phyloP scores from a whole-genome alignment of 352 stramenopile species.

The Pythium phragmiticola region DNA sequence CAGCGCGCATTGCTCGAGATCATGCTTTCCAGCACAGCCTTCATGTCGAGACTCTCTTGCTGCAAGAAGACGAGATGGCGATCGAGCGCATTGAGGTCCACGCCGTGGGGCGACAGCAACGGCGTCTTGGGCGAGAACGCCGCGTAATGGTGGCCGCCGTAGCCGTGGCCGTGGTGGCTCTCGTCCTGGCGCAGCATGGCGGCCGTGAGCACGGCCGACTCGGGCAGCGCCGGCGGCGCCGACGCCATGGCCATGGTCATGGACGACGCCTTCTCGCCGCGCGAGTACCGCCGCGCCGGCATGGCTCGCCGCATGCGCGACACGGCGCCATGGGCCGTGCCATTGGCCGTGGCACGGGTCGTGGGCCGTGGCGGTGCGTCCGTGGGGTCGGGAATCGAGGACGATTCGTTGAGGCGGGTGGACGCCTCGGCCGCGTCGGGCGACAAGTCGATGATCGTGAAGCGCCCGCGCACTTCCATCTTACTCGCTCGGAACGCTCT shows the following conservation, averaged over 20 bases:
- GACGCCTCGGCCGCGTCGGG: conserved; percentile 43
- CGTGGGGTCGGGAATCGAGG: conserved; percentile 12
- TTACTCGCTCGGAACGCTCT: conserved; percentile 35
- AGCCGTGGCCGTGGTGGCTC: neutral
- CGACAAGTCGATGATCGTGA: conserved; percentile 81
- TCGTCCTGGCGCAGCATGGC: conserved; percentile 12
- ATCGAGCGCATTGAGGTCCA: conserved; percentile 58
- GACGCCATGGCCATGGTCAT: conserved; percentile 12
- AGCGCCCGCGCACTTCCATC: conserved; percentile 71
- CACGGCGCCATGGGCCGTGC: neutral
- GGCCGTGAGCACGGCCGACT: conserved; percentile 26
- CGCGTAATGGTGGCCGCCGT: neutral
- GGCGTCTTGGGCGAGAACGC: conserved; percentile 14
- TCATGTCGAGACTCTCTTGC: conserved; percentile 71
- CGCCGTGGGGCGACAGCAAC: conserved; percentile 27
- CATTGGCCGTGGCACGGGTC: neutral
- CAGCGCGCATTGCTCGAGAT: conserved; percentile 71
- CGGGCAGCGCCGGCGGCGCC: neutral
- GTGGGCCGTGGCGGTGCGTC: neutral
- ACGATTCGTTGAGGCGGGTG: too few species aligned
- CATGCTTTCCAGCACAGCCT: conserved; percentile 60
- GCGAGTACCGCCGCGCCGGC: conserved; percentile 19
- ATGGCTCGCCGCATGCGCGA: conserved; percentile 20
- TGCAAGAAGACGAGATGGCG: conserved; percentile 67
- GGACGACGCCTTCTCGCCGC: conserved; percentile 12